These are phyloP conservation scores for Pythium rishiriense DNA, from an alignment of 352 stramenopile genomes.

Conservation along the genomic window DNA sequence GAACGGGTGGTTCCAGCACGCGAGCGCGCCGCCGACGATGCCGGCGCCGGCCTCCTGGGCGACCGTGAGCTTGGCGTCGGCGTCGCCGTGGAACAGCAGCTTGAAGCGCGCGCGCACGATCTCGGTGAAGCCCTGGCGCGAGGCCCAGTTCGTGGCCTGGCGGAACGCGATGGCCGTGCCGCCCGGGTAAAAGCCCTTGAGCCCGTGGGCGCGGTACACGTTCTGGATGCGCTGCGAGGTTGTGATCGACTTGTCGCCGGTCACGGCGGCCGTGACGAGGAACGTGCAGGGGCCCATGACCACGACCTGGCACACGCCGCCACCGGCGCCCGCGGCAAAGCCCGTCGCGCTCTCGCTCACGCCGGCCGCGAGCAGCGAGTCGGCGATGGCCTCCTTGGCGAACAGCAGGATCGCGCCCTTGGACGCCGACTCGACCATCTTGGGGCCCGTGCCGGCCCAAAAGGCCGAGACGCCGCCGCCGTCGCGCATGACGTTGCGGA, in stretches of 20 bases:
- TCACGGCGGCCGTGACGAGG: constrained; percentile 89
- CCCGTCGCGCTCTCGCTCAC: constrained; percentile 66
- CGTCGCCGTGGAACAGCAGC: constrained; percentile 78
- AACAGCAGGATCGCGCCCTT: constrained; percentile 91
- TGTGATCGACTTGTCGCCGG: constrained; percentile 87
- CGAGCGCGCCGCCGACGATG: constrained; percentile 83
- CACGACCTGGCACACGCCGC: constrained; percentile 87
- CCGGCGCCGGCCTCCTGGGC: constrained; percentile 83
- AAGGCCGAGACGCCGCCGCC: constrained; percentile 81
- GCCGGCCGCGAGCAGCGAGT: constrained; percentile 75
- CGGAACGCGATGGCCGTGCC: constrained; percentile 90
- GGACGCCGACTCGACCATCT: constrained; percentile 91
- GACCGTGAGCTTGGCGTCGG: constrained; percentile 87
- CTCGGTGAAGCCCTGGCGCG: constrained; percentile 89
- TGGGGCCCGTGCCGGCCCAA: constrained; percentile 87
- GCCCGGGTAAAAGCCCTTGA: constrained; percentile 91
- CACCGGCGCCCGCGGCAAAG: constrained; percentile 81
- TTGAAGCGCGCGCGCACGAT: constrained; percentile 86
- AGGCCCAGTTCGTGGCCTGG: constrained; percentile 92
- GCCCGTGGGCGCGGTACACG: constrained; percentile 79
- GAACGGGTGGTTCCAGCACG: constrained; percentile 93
- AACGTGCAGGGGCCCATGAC: constrained; percentile 92
- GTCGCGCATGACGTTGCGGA: constrained; percentile 88
- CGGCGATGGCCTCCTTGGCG: constrained; percentile 87
- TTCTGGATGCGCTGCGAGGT: constrained; percentile 82